These are phyloP conservation scores for Capsicum baccatum DNA, from an alignment of 257 asterid species.

Conservation along the genomic window DNA sequence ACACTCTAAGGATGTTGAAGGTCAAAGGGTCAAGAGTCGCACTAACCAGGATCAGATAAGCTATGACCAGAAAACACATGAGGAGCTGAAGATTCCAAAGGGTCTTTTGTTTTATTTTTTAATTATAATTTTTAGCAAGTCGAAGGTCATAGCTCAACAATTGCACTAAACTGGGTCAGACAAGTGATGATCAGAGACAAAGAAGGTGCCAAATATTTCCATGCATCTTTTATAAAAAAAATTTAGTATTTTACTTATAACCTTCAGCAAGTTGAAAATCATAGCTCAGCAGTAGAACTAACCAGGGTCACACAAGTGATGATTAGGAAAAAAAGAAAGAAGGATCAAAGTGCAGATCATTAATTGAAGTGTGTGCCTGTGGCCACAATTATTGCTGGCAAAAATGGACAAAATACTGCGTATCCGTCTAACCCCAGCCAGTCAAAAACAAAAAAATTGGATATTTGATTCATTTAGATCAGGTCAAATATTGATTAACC, in stretches of 20 bases:
- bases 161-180: conserved; percentile 2
- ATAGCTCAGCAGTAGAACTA: background rate
- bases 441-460: background rate
- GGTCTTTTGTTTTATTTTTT: background rate
- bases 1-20: background rate
- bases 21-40: background rate
- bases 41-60: conserved; percentile 24
- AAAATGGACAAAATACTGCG: background rate
- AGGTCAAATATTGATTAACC: background rate
- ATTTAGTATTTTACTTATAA: background rate
- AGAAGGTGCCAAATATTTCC: conserved; percentile 23
- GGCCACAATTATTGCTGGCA: conserved; percentile 6
- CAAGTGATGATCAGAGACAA: conserved; percentile 4
- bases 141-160: background rate
- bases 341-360: background rate
- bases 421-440: background rate
- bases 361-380: background rate
- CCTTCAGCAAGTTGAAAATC: background rate
- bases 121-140: background rate
- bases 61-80: background rate
- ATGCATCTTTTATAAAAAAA: background rate
- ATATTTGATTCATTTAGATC: background rate
- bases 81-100: background rate
- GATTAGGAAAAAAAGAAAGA: background rate
- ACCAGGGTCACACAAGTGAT: conserved; percentile 23